These are phyloP conservation scores for Hanseniaspora lachancei DNA, from an alignment of 805 yeast genomes.

Conservation along the genomic window DNA sequence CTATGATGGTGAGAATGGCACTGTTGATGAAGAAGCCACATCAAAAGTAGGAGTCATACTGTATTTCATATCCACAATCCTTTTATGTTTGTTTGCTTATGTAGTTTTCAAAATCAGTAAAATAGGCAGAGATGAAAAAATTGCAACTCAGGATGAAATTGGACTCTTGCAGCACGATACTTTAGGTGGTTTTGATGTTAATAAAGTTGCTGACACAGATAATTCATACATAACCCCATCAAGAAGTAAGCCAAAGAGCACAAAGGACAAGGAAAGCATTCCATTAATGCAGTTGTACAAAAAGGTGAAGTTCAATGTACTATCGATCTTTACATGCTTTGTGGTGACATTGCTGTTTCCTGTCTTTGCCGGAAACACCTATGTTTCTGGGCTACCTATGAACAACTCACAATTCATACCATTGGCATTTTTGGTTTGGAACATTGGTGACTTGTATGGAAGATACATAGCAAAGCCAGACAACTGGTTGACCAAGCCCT, in stretches of 20 bases:
- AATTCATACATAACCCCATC: background rate
- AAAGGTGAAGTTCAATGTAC: constrained; percentile 49
- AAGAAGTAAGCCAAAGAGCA: background rate
- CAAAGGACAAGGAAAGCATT: constrained; percentile 20
- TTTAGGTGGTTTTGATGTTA: constrained; percentile 4
- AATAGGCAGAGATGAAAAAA: constrained; percentile 15
- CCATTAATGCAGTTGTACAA: constrained; percentile 49
- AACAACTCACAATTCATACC: constrained; percentile 47
- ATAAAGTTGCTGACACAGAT: background rate
- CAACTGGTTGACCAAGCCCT: constrained; percentile 14
- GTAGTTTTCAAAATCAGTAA: constrained; percentile 20
- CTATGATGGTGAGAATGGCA: constrained; percentile 16
- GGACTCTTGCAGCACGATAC: background rate
- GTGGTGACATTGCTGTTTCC: constrained; percentile 70
- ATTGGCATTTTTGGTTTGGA: constrained; percentile 72
- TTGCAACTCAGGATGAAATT: background rate
- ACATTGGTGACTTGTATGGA: constrained; percentile 74
- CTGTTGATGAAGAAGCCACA: constrained; percentile 19
- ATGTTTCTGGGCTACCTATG: constrained; percentile 30
- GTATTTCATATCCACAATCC: constrained; percentile 29
- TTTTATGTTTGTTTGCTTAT: constrained; percentile 21
- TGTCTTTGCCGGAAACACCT: constrained; percentile 67
- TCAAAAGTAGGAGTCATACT: constrained; percentile 21
- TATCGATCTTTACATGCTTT: constrained; percentile 62
- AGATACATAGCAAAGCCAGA: constrained; percentile 45